Percentiles rank a stretch among this genome's conserved stretches.
Conservation (phyloP, 2,329 filamentous ascomycete species). For the Chalaropsis ovoidea region DNA sequence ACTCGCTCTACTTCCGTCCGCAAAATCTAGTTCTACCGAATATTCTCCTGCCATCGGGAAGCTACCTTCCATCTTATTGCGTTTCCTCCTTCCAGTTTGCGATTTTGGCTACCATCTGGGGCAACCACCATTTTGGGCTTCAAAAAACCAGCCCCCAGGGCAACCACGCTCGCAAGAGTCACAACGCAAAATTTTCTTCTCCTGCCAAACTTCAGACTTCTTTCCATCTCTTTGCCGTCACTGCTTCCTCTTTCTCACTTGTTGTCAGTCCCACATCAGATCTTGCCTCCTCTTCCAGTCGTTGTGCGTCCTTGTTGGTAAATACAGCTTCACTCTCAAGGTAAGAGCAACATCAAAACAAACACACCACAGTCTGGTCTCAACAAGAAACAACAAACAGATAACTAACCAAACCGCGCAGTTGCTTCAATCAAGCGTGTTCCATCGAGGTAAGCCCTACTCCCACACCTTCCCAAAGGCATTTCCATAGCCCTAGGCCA, state of each 20-base stretch:
- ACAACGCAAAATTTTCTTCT: background rate
- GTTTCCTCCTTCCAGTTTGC: background rate
- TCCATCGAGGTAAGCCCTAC: background rate
- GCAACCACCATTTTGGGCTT: background rate
- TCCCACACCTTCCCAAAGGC: background rate
- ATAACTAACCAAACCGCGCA: background rate
- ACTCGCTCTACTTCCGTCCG: too few relatives aligned
- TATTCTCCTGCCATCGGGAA: background rate
- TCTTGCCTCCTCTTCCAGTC: background rate
- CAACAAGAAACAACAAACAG: background rate
- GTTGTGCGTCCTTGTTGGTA: background rate
- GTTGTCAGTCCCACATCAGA: background rate
- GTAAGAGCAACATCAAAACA: conserved; percentile 11
- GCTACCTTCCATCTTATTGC: background rate
- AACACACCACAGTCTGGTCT: background rate
- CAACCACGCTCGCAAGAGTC: background rate
- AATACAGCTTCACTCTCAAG: background rate
- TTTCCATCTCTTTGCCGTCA: background rate
- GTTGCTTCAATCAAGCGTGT: background rate
- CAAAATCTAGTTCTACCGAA: background rate
- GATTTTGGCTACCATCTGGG: background rate
- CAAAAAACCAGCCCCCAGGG: background rate
- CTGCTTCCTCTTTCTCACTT: background rate
- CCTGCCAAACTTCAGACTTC: background rate
- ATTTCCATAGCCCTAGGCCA: background rate